Evolutionary conservation across 116 monocot genomes (phyloP).

Genomic region (Dioscorea cayenensis): DNA sequence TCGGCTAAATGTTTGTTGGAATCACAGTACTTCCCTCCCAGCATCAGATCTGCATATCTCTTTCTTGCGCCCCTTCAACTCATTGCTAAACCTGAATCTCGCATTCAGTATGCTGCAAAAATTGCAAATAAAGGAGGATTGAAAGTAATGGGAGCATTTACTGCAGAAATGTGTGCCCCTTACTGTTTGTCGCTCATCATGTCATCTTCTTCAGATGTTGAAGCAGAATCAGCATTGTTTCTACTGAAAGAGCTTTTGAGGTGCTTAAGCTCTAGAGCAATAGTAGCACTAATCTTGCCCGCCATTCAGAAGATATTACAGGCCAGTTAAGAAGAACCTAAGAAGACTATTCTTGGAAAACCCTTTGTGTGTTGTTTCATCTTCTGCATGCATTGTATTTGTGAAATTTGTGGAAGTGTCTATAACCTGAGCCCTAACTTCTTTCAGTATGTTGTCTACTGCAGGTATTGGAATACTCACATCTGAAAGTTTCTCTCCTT

Average conservation of each 20-base stretch:
- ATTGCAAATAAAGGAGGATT: slow-evolving; percentile 66
- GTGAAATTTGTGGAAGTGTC: background rate
- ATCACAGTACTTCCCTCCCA: slow-evolving; percentile 67
- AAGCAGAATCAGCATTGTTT: slow-evolving; percentile 64
- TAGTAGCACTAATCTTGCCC: slow-evolving; percentile 57
- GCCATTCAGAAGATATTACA: slow-evolving; percentile 93
- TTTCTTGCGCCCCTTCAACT: slow-evolving; percentile 87
- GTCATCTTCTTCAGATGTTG: slow-evolving; percentile 56
- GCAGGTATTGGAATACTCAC: slow-evolving; percentile 63
- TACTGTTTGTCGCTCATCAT: slow-evolving; percentile 62
- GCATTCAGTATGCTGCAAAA: slow-evolving; percentile 73
- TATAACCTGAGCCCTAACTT: background rate
- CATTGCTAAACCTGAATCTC: slow-evolving; percentile 39
- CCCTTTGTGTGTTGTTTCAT: background rate
- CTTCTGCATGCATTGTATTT: background rate
- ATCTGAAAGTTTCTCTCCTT: slow-evolving; percentile 82
- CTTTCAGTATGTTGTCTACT: slow-evolving; percentile 1
- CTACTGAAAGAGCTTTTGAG: slow-evolving; percentile 79
- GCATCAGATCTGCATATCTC: slow-evolving; percentile 62
- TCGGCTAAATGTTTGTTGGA: slow-evolving; percentile 74
- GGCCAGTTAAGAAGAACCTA: slow-evolving; percentile 38
- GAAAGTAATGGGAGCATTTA: slow-evolving; percentile 70
- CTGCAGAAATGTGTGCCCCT: slow-evolving; percentile 82
- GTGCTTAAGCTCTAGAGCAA: slow-evolving; percentile 50
- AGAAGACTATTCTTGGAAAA: slow-evolving; percentile 1